phyloP scores from a whole-genome alignment of 805 yeast species.

The Sugiyamaella chiloensis region DNA sequence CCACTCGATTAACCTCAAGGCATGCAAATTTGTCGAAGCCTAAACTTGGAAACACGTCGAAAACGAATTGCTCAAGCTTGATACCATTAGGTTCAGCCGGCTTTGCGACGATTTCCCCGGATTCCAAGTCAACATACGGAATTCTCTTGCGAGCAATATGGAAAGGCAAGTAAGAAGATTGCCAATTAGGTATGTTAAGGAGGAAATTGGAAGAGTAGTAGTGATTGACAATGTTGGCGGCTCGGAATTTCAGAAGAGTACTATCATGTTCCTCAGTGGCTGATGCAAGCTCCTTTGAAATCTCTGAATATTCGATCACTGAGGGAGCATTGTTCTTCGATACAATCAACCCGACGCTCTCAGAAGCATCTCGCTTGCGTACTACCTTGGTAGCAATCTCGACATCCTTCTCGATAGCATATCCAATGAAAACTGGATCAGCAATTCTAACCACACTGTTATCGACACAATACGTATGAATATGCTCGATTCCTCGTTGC shows the following conservation, averaged over 20 bases:
- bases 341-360: conserved; percentile 90
- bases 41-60: conserved; percentile 88
- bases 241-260: conserved; percentile 64
- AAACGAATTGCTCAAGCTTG: conserved; percentile 93
- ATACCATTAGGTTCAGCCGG: conserved; percentile 87
- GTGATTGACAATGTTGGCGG: conserved; percentile 97
- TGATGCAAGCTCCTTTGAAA: conserved; percentile 67
- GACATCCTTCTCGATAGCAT: conserved; percentile 62
- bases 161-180: conserved; percentile 59
- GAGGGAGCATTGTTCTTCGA: conserved; percentile 59
- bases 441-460: conserved; percentile 89
- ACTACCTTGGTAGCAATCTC: conserved; percentile 92
- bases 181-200: conserved; percentile 61
- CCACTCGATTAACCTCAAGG: conserved; percentile 79
- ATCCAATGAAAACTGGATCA: conserved; percentile 88
- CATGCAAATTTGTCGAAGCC: conserved; percentile 75
- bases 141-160: conserved; percentile 94
- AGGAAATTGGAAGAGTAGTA: conserved; percentile 84
- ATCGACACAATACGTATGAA: conserved; percentile 97
- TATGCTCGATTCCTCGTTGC: conserved; percentile 70
- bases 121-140: conserved; percentile 48
- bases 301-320: conserved; percentile 94
- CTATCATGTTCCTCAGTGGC: conserved; percentile 51
- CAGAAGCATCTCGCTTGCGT: conserved; percentile 82
- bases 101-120: conserved; percentile 44